Evolutionary conservation across 2,329 filamentous ascomycete genomes (phyloP).

Genomic region (Arthrobotrys iridis): DNA sequence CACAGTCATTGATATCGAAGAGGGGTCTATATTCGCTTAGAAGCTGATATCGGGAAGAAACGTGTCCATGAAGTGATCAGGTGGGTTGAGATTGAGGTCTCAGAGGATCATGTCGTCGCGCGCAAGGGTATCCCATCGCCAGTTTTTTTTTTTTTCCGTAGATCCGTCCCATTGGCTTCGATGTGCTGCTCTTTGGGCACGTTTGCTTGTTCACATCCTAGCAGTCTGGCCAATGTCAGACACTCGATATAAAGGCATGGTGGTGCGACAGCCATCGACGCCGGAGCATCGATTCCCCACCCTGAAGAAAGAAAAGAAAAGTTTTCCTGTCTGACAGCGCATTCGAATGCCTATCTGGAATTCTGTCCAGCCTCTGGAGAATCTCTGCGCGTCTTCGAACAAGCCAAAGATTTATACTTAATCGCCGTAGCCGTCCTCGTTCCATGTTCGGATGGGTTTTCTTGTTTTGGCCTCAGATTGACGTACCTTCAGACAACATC

Average conservation of each 20-base stretch:
- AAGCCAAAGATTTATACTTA: constrained; percentile 34
- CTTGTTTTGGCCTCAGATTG: constrained; percentile 45
- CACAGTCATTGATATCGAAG: constrained; percentile 37
- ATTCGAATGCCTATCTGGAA: constrained; percentile 10
- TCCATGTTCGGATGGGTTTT: constrained; percentile 40
- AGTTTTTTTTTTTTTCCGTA: constrained; percentile 4
- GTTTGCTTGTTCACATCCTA: constrained; percentile 22
- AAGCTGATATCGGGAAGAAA: constrained; percentile 41
- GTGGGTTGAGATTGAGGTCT: constrained; percentile 13
- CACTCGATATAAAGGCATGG: constrained; percentile 29
- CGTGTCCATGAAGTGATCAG: constrained; percentile 33
- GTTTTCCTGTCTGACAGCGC: constrained; percentile 30
- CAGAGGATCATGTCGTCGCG: constrained; percentile 7
- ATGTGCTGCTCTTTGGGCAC: constrained; percentile 1
- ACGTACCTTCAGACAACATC: constrained; percentile 38
- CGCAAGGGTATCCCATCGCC: constrained; percentile 35
- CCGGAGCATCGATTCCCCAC: background rate
- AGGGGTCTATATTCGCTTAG: constrained; percentile 50
- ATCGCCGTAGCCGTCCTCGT: constrained; percentile 29
- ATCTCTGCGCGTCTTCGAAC: constrained; percentile 24
- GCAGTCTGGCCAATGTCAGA: constrained; percentile 2
- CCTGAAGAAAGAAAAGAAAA: constrained; percentile 14
- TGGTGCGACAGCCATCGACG: constrained; percentile 7
- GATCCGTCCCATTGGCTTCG: constrained; percentile 22
- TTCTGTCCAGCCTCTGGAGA: constrained; percentile 18